Conservation (phyloP, 371 early-diverging fungal species). For the Mucor saturninus region DNA sequence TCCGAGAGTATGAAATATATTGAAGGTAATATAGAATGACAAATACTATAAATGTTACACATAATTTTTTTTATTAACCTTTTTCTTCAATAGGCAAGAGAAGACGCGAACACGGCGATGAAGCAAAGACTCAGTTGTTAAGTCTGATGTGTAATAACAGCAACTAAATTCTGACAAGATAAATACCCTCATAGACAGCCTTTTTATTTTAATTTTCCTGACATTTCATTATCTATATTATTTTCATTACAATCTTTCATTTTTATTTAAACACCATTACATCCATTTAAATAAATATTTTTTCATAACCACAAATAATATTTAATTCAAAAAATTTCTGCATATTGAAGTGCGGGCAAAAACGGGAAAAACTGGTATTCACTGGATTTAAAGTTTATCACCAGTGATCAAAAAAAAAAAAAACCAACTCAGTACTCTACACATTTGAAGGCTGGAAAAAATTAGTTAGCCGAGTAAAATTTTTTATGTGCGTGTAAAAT, state of each 20-base stretch:
- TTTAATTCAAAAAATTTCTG: no score
- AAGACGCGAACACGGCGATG: slow-evolving; percentile 27
- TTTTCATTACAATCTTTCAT: neutral
- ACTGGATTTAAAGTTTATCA: no score
- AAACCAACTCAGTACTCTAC: no score
- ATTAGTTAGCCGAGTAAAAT: no score
- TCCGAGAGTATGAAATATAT: slow-evolving; percentile 78
- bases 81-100: slow-evolving; percentile 20
- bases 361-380: no score
- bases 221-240: neutral
- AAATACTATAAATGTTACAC: slow-evolving; percentile 10
- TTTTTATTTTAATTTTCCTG: neutral
- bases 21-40: slow-evolving; percentile 56
- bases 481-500: no score
- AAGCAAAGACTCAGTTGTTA: slow-evolving; percentile 23
- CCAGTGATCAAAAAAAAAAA: no score
- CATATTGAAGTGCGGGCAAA: no score
- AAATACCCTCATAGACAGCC: neutral
- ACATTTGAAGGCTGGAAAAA: no score
- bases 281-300: no score
- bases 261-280: no score
- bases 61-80: neutral
- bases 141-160: slow-evolving; percentile 13
- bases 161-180: slow-evolving; percentile 4
- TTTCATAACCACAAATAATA: no score